Conservation (phyloP, 2,329 filamentous ascomycete species). For the Phyllosticta citriasiana region DNA sequence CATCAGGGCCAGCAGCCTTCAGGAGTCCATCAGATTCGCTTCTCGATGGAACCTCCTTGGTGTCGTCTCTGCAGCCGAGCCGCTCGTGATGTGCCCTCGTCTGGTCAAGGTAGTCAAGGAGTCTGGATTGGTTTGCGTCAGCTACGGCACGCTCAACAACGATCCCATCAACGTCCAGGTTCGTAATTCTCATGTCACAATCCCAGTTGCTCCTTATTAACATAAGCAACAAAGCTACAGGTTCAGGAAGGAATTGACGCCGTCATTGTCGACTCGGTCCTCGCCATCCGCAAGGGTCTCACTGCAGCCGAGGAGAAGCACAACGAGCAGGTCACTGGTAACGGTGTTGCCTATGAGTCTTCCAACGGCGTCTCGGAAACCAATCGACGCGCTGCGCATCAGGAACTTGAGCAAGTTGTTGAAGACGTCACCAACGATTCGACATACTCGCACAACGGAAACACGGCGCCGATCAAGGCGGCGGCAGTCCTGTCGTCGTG, state of each 20-base stretch:
- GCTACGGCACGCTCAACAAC: constrained; percentile 87
- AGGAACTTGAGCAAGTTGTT: not conserved
- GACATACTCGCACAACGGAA: not conserved
- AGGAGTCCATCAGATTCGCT: constrained; percentile 92
- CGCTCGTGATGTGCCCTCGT: constrained; percentile 78
- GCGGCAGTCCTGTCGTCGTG: not conserved
- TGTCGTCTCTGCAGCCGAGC: constrained; percentile 79
- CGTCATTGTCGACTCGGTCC: constrained; percentile 91
- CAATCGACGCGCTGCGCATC: not conserved
- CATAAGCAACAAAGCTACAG: constrained; percentile 53
- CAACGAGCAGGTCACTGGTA: not conserved
- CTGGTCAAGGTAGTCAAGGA: constrained; percentile 91
- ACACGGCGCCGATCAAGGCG: not conserved
- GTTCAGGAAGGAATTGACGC: constrained; percentile 93
- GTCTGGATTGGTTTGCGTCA: constrained; percentile 85
- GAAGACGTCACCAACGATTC: not conserved
- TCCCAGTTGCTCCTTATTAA: not conserved
- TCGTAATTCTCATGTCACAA: constrained; percentile 25
- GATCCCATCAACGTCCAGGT: constrained; percentile 77
- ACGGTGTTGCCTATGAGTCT: not conserved
- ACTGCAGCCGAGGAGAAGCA: constrained; percentile 32
- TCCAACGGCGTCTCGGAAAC: not conserved
- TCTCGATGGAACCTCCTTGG: constrained; percentile 90
- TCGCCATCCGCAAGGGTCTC: constrained; percentile 84
- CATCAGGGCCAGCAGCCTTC: constrained; percentile 78